phyloP scores from a whole-genome alignment of 2,329 filamentous ascomycete species.

The Fusarium concolor region DNA sequence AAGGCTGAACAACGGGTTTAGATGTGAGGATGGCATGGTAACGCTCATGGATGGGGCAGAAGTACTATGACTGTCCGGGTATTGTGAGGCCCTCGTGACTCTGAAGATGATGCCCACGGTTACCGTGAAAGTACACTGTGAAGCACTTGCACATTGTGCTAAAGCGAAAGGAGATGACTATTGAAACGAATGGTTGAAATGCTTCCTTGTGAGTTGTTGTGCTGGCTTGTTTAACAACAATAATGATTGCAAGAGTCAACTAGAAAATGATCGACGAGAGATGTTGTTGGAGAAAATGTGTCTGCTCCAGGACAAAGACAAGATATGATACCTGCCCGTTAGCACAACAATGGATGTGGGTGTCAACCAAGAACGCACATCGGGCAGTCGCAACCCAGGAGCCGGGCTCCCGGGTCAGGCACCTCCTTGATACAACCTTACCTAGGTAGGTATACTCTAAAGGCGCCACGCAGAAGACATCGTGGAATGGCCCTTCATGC shows the following conservation, averaged over 20 bases:
- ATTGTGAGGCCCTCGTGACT: conserved; percentile 33
- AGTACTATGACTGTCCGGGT: conserved; percentile 46
- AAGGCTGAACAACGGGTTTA: conserved; percentile 39
- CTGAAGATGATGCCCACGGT: conserved; percentile 11
- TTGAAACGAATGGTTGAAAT: neutral
- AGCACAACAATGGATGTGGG: neutral
- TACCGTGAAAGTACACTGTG: neutral
- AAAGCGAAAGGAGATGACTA: neutral
- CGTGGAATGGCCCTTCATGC: neutral
- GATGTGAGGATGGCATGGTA: conserved; percentile 46
- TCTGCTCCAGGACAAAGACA: neutral
- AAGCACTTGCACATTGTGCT: conserved; percentile 47
- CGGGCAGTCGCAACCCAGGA: conserved; percentile 3
- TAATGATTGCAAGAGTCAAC: neutral
- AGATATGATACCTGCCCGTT: neutral
- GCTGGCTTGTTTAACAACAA: neutral
- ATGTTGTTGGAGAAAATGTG: neutral
- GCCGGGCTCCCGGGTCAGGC: conserved; percentile 23
- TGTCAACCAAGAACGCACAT: neutral
- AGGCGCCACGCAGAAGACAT: conserved; percentile 21
- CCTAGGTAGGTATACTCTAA: neutral
- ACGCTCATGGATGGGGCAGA: conserved; percentile 46
- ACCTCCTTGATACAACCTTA: conserved; percentile 1
- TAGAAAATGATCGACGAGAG: conserved; percentile 10
- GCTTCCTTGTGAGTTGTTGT: neutral